Evolutionary conservation across 169 alveolate species (phyloP).

Genomic region (Cryptosporidium viatorum): DNA sequence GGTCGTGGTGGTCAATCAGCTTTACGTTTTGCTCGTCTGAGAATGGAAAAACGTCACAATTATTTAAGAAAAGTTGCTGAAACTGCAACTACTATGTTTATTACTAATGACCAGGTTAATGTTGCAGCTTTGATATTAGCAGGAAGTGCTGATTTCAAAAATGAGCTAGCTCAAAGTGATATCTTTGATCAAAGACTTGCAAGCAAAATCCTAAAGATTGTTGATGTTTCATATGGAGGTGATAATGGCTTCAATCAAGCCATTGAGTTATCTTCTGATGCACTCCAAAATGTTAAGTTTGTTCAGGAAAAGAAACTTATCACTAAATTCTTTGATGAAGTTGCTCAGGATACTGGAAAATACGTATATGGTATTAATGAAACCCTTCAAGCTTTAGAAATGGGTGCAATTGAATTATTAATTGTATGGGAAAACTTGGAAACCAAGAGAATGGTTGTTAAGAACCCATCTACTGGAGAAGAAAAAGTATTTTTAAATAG

Average conservation of each 20-base stretch:
- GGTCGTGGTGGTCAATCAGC: conserved; percentile 99
- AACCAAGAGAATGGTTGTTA: conserved; percentile 83
- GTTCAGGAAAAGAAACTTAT: conserved; percentile 88
- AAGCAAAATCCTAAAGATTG: conserved; percentile 93
- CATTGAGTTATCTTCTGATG: conserved; percentile 94
- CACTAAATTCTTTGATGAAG: conserved; percentile 94
- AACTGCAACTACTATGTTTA: conserved; percentile 94
- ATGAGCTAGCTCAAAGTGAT: conserved; percentile 92
- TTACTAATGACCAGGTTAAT: conserved; percentile 92
- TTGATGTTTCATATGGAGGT: conserved; percentile 99
- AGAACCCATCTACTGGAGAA: conserved; percentile 87
- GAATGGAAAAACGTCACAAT: conserved; percentile 98
- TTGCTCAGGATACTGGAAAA: conserved; percentile 98
- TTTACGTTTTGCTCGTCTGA: conserved; percentile 98
- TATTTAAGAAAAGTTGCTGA: conserved; percentile 98
- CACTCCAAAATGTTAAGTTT: conserved; percentile 91
- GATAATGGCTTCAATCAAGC: conserved; percentile 99
- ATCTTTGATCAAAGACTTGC: conserved; percentile 95
- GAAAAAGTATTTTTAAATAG: conserved; percentile 83
- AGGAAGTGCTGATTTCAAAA: conserved; percentile 99
- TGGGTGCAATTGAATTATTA: conserved; percentile 95
- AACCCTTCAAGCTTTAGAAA: conserved; percentile 90
- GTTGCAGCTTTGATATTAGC: conserved; percentile 93
- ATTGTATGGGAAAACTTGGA: conserved; percentile 95
- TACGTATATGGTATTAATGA: conserved; percentile 96